phyloP scores from a whole-genome alignment of 1,284 basidiomycete genomes.

The Singerocomus inundabilis region DNA sequence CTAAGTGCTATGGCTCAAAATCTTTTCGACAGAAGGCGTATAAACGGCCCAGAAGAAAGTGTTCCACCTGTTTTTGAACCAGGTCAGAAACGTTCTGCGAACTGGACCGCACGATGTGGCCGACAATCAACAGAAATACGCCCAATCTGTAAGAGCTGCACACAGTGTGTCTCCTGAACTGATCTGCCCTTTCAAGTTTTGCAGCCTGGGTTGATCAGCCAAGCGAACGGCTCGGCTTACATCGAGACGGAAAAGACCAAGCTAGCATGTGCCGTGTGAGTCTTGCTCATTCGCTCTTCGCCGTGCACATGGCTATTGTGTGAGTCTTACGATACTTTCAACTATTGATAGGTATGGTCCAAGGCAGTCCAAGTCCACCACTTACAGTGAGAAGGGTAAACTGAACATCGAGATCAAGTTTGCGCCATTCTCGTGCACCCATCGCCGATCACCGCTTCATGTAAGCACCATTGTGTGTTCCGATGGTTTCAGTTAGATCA shows the following conservation, averaged over 20 bases:
- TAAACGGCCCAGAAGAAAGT: constrained; percentile 87
- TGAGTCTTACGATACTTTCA: constrained; percentile 3
- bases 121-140: constrained; percentile 66
- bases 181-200: constrained; percentile 57
- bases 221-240: constrained; percentile 95
- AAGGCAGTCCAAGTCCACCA: constrained; percentile 75
- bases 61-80: constrained; percentile 60
- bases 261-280: constrained; percentile 92
- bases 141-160: constrained; percentile 72
- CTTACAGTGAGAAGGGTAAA: constrained; percentile 83
- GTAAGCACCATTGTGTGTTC: constrained; percentile 47
- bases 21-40: constrained; percentile 79
- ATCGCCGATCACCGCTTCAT: constrained; percentile 79
- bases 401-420: constrained; percentile 97
- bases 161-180: constrained; percentile 4
- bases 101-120: constrained; percentile 19
- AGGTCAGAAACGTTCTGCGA: constrained; percentile 31
- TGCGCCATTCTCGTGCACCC: constrained; percentile 84
- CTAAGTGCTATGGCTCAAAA: constrained; percentile 42
- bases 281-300: constrained; percentile 1
- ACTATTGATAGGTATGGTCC: constrained; percentile 80
- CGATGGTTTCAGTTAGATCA: constrained; percentile 2
- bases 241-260: constrained; percentile 89
- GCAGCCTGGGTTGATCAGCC: constrained; percentile 84
- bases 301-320: not conserved